These are phyloP conservation scores for Pisolithus albus DNA, from an alignment of 768 basidiomycete species.

Conservation along the genomic window DNA sequence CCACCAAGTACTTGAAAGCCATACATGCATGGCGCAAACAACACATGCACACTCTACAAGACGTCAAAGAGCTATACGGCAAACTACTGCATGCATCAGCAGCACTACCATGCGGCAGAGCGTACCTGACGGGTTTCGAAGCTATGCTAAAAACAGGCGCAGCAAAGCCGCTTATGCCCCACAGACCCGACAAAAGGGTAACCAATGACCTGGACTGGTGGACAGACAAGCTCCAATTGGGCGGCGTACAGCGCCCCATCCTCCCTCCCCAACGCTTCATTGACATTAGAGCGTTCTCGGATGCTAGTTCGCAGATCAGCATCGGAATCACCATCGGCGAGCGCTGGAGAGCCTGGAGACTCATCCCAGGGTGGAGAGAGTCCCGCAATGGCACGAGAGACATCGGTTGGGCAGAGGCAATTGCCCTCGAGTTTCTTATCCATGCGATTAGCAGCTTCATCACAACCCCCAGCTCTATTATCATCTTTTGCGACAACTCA, in stretches of 20 bases:
- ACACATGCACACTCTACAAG: conserved; percentile 21
- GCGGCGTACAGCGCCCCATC: background rate
- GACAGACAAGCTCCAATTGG: background rate
- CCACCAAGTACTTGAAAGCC: conserved; percentile 19
- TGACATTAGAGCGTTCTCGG: conserved; percentile 23
- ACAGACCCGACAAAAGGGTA: conserved; percentile 1
- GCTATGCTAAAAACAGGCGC: conserved; percentile 25
- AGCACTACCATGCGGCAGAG: conserved; percentile 27
- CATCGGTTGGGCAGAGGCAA: conserved; percentile 35
- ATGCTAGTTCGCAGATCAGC: conserved; percentile 33
- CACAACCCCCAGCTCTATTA: background rate
- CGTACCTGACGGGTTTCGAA: conserved; percentile 37
- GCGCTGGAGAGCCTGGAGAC: conserved; percentile 29
- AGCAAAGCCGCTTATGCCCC: conserved; percentile 26
- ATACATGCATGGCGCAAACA: conserved; percentile 7
- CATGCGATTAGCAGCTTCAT: background rate
- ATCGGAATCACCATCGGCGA: conserved; percentile 29
- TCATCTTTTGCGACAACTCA: conserved; percentile 9
- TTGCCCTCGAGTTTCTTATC: conserved; percentile 11
- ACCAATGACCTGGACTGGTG: conserved; percentile 32
- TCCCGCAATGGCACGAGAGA: conserved; percentile 18
- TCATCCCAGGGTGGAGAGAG: conserved; percentile 26
- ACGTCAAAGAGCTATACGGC: background rate
- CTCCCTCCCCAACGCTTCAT: background rate
- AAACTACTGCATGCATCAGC: conserved; percentile 5